Evolutionary conservation across 352 stramenopile genomes (phyloP).

Genomic region (Phytopythium cucurbitacearum): DNA sequence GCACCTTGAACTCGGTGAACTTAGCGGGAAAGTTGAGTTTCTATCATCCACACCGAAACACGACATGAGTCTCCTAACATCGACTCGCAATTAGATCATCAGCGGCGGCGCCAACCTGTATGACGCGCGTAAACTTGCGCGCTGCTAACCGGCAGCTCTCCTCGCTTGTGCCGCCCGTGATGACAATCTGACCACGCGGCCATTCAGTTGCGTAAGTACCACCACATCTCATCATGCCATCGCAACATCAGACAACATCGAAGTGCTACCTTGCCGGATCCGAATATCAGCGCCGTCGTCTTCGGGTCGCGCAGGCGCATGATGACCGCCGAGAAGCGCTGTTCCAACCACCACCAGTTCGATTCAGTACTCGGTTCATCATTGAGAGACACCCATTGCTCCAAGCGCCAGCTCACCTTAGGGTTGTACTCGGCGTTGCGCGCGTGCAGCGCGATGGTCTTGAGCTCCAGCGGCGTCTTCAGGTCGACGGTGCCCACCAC

Average conservation of each 20-base stretch:
- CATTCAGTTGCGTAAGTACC: neutral
- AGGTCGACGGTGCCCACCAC: conserved; percentile 95
- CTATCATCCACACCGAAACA: conserved; percentile 20
- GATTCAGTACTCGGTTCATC: neutral
- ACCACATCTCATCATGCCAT: neutral
- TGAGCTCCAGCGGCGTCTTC: conserved; percentile 93
- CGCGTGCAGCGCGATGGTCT: conserved; percentile 95
- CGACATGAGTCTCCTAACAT: neutral
- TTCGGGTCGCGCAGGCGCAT: conserved; percentile 95
- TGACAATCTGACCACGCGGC: conserved; percentile 57
- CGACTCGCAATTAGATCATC: neutral
- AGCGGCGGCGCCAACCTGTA: conserved; percentile 39
- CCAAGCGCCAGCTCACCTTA: conserved; percentile 49
- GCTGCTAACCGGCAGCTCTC: conserved; percentile 78
- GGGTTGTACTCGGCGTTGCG: conserved; percentile 99
- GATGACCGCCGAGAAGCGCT: conserved; percentile 96
- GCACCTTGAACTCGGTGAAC: conserved; percentile 90
- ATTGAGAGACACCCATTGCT: neutral
- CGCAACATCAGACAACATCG: neutral
- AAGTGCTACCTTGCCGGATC: conserved; percentile 86
- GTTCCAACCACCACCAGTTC: neutral
- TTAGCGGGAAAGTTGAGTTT: conserved; percentile 87
- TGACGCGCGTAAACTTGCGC: conserved; percentile 83
- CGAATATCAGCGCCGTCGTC: conserved; percentile 97
- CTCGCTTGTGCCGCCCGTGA: conserved; percentile 81